Conservation (phyloP, 495 filamentous ascomycete genomes). For the Xylaria flabelliformis region DNA sequence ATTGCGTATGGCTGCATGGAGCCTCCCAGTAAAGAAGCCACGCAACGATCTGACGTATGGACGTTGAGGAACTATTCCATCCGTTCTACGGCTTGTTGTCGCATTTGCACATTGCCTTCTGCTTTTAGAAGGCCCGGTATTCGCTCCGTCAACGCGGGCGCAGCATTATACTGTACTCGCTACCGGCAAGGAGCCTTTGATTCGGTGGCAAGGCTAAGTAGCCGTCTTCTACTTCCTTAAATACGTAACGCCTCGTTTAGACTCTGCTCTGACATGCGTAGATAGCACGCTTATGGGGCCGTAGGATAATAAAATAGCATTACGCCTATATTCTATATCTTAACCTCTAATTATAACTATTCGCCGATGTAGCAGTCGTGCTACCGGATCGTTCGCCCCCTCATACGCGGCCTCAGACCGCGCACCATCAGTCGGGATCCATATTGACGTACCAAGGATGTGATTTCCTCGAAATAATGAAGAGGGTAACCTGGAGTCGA, state of each 20-base stretch:
- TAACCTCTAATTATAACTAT: background rate
- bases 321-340: background rate
- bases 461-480: background rate
- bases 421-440: background rate
- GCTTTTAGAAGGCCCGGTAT: background rate
- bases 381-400: background rate
- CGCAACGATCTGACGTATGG: background rate
- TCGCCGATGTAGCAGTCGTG: background rate
- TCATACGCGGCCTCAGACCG: background rate
- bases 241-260: conserved; percentile 1
- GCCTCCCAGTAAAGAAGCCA: background rate
- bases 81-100: background rate
- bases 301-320: background rate
- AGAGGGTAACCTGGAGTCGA: background rate
- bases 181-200: background rate
- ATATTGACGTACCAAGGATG: background rate
- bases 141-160: background rate
- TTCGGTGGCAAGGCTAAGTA: background rate
- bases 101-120: background rate
- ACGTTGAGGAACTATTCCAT: background rate
- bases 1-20: background rate
- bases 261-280: background rate
- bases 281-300: background rate
- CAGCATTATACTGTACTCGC: background rate
- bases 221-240: background rate